These are phyloP conservation scores for Neurospora sublineolata DNA, from an alignment of 495 filamentous ascomycete genomes.

Conservation along the genomic window DNA sequence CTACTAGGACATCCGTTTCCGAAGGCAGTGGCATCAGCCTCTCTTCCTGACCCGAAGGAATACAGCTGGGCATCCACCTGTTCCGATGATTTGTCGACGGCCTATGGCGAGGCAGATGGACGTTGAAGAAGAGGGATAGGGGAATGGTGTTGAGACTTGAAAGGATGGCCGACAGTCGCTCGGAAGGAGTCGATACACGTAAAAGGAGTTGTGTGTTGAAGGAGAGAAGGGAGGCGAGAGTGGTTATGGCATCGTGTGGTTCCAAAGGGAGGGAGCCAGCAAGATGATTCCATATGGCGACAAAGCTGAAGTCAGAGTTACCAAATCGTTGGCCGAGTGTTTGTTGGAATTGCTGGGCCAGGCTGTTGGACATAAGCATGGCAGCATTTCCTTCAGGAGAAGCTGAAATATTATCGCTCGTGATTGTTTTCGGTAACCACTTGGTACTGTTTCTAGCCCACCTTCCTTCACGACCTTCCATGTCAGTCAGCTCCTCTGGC, in stretches of 20 bases:
- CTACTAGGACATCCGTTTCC: constrained; percentile 8
- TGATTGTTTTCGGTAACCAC: background rate
- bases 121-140: constrained; percentile 12
- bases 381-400: background rate
- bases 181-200: constrained; percentile 7
- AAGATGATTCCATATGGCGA: background rate
- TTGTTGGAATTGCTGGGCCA: background rate
- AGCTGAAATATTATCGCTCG: background rate
- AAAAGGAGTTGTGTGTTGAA: constrained; percentile 12
- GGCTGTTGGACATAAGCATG: background rate
- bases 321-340: background rate
- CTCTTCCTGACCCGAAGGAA: constrained; percentile 6
- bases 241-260: background rate
- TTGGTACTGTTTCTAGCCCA: background rate
- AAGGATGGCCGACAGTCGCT: constrained; percentile 13
- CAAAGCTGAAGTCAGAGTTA: background rate
- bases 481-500: background rate
- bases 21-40: background rate
- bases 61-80: constrained; percentile 12
- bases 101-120: constrained; percentile 5
- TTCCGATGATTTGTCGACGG: constrained; percentile 8
- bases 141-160: constrained; percentile 13
- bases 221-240: constrained; percentile 2
- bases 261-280: background rate
- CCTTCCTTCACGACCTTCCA: background rate